A percentile compares a stretch with the other conserved stretches of the same genome.
These are phyloP conservation scores for Ophiostoma triangulosporum DNA, from an alignment of 2,329 filamentous ascomycete genomes.

Conservation along the genomic window DNA sequence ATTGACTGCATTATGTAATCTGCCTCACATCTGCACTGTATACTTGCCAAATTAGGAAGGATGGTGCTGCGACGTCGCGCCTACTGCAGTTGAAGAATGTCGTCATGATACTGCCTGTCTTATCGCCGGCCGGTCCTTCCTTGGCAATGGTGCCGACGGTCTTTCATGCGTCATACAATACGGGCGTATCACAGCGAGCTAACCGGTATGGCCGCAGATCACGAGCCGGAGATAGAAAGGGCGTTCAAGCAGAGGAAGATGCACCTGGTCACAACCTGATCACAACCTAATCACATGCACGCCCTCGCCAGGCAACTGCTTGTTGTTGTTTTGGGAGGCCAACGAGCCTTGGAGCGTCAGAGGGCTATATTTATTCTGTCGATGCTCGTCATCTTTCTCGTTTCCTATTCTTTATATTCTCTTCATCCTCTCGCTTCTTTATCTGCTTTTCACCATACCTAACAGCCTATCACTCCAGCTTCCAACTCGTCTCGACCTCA, in stretches of 20 bases:
- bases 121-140: neutral
- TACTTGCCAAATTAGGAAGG: neutral
- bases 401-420: neutral
- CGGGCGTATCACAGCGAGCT: neutral
- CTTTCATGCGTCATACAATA: conserved; percentile 1
- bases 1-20: too few relatives aligned
- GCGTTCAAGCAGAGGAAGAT: neutral
- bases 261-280: neutral
- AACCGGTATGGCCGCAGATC: neutral
- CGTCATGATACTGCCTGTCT: neutral
- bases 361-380: neutral
- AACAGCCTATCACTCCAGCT: neutral
- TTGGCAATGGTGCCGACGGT: neutral
- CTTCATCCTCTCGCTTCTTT: neutral
- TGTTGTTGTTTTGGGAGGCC: neutral
- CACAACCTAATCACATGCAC: neutral
- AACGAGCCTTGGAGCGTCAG: neutral
- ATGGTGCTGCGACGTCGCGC: neutral
- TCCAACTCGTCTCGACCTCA: neutral
- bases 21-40: neutral
- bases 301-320: neutral
- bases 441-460: neutral
- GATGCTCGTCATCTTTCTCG: neutral
- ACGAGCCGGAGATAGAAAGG: neutral
- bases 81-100: neutral